Conservation (phyloP, 2,329 filamentous ascomycete species). For the Macroventuria anomochaeta region DNA sequence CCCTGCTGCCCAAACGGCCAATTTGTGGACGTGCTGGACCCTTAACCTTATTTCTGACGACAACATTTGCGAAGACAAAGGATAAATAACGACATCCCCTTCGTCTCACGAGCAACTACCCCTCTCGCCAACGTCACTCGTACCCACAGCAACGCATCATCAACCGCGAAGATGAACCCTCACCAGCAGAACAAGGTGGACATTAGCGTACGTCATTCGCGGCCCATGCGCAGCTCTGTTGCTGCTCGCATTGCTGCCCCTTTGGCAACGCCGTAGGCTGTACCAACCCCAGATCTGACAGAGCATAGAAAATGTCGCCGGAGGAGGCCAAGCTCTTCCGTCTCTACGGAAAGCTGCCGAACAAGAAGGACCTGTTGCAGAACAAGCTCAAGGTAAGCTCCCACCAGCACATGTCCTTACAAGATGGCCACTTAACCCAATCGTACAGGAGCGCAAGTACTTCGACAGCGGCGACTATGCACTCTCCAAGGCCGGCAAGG, state of each 20-base stretch:
- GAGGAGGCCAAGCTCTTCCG: slow-evolving; percentile 97
- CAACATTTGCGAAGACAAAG: slow-evolving; percentile 34
- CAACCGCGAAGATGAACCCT: slow-evolving; percentile 74
- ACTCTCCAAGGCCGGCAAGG: slow-evolving; percentile 96
- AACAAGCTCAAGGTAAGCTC: slow-evolving; percentile 84
- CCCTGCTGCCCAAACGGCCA: slow-evolving; percentile 33
- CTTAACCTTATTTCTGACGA: slow-evolving; percentile 27
- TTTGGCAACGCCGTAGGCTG: slow-evolving; percentile 5
- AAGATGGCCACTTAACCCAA: slow-evolving; percentile 11
- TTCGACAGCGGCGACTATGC: slow-evolving; percentile 97
- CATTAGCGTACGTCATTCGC: slow-evolving; percentile 74
- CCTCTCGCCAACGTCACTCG: slow-evolving; percentile 23
- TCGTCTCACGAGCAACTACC: slow-evolving; percentile 17
- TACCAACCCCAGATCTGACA: slow-evolving; percentile 27
- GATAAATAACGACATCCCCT: slow-evolving; percentile 31
- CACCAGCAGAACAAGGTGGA: slow-evolving; percentile 99
- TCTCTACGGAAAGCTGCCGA: slow-evolving; percentile 96
- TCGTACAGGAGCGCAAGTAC: slow-evolving; percentile 81
- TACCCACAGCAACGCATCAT: slow-evolving; percentile 17
- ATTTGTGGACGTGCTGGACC: slow-evolving; percentile 29
- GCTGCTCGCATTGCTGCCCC: slow-evolving; percentile 11
- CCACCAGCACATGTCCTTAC: background rate
- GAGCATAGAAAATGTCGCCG: slow-evolving; percentile 77
- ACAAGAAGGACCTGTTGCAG: slow-evolving; percentile 93
- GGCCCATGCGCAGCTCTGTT: slow-evolving; percentile 22